These are phyloP conservation scores for Rubus idaeus DNA, from an alignment of 306 rosid genomes.

Conservation along the genomic window DNA sequence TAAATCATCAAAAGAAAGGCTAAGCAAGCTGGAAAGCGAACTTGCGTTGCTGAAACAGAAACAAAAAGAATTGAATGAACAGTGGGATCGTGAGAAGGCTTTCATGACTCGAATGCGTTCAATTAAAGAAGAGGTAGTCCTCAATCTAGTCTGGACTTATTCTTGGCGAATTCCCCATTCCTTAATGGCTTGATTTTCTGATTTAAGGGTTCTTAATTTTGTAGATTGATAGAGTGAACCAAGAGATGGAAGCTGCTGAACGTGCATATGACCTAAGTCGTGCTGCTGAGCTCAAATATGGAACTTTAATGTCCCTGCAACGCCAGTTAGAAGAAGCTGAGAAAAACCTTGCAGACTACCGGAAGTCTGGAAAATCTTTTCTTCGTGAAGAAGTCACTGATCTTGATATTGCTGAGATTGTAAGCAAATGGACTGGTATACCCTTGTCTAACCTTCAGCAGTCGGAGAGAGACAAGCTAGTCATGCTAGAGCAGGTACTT, in stretches of 20 bases:
- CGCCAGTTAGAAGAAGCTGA: conserved; percentile 85
- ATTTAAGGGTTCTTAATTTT: conserved; percentile 11
- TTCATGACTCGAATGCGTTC: conserved; percentile 82
- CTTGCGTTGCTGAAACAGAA: conserved; percentile 71
- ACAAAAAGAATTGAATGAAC: conserved; percentile 72
- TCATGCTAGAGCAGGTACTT: conserved; percentile 73
- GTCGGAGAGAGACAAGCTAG: conserved; percentile 86
- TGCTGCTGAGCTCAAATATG: conserved; percentile 97
- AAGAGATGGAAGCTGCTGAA: conserved; percentile 96
- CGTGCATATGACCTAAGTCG: conserved; percentile 88
- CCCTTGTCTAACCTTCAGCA: conserved; percentile 84
- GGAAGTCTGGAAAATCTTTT: conserved; percentile 60
- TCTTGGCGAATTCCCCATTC: not conserved
- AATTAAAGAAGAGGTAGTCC: conserved; percentile 82
- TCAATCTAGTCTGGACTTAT: not conserved
- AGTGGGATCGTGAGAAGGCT: conserved; percentile 84
- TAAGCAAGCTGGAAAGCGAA: conserved; percentile 80
- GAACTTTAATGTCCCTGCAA: conserved; percentile 73
- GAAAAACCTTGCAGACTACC: conserved; percentile 65
- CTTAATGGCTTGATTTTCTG: not conserved
- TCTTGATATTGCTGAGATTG: conserved; percentile 88
- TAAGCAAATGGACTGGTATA: conserved; percentile 93
- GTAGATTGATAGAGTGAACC: conserved; percentile 95
- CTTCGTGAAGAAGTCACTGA: conserved; percentile 92
- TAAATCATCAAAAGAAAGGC: conserved; percentile 90